Conservation (phyloP, 345 rosid species). For the Pugionium cornutum region DNA sequence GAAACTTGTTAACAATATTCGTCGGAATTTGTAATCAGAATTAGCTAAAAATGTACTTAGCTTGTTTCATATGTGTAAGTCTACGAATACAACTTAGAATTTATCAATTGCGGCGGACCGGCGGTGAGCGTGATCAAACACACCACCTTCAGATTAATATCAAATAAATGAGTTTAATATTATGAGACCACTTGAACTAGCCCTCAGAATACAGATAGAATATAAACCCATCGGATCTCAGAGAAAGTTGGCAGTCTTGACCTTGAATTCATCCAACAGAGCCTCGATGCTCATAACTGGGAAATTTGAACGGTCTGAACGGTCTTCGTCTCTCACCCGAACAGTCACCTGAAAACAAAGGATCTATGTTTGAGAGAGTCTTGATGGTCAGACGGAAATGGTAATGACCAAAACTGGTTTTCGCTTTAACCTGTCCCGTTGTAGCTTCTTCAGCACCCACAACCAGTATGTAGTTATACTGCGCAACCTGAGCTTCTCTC, state of each 20-base stretch:
- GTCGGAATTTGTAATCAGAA: too few species aligned
- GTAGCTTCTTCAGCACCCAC: constrained; percentile 73
- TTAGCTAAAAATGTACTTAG: too few species aligned
- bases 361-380: neutral
- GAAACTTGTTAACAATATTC: too few species aligned
- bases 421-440: constrained; percentile 29
- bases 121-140: too few species aligned
- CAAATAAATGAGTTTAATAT: too few species aligned
- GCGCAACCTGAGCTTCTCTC: constrained; percentile 74
- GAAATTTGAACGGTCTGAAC: too few species aligned
- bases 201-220: too few species aligned
- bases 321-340: neutral
- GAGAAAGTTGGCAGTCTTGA: neutral
- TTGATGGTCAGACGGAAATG: neutral
- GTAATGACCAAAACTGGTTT: neutral
- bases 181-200: too few species aligned
- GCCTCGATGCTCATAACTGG: neutral
- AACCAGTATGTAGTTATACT: constrained; percentile 64
- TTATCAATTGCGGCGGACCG: too few species aligned
- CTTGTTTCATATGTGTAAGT: too few species aligned
- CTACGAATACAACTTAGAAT: too few species aligned
- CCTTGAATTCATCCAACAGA: neutral
- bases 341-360: constrained; percentile 7
- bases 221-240: neutral
- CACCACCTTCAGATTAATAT: too few species aligned